A percentile compares a stretch with the other conserved stretches of the same genome.
Evolutionary conservation across 169 alveolate species (phyloP).

Genomic region (Plasmodium knowlesi): DNA sequence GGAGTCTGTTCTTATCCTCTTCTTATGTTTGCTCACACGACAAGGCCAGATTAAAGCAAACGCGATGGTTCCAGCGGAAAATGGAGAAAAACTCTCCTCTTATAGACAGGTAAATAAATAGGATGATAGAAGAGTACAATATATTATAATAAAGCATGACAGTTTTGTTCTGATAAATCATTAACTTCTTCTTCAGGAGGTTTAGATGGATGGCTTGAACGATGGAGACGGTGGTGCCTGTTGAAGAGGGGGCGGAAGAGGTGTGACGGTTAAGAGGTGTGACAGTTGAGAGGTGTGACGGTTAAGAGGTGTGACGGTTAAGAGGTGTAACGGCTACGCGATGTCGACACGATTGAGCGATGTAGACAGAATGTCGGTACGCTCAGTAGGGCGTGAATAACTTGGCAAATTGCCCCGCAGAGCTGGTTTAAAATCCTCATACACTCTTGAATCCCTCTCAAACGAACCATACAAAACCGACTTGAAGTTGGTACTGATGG

Average conservation of each 20-base stretch:
- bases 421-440: too few relatives aligned
- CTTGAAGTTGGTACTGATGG: constrained; percentile 11
- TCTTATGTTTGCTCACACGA: constrained; percentile 38
- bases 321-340: too few relatives aligned
- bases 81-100: constrained; percentile 17
- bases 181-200: constrained; percentile 26
- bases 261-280: background rate
- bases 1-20: background rate
- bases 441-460: background rate
- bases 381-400: background rate
- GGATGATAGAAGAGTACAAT: constrained; percentile 19
- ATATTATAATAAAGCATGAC: constrained; percentile 24
- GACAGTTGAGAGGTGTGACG: background rate
- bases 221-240: constrained; percentile 54
- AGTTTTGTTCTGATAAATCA: constrained; percentile 28
- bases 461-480: constrained; percentile 36
- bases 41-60: background rate
- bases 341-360: too few relatives aligned
- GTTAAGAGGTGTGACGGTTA: background rate
- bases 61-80: background rate
- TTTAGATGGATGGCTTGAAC: constrained; percentile 50
- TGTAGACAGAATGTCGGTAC: too few relatives aligned
- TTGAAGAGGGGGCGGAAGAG: background rate
- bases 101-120: constrained; percentile 31
- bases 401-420: background rate